Evolutionary conservation across 2,329 filamentous ascomycete genomes (phyloP).

Genomic region (Aspergillus sp.): DNA sequence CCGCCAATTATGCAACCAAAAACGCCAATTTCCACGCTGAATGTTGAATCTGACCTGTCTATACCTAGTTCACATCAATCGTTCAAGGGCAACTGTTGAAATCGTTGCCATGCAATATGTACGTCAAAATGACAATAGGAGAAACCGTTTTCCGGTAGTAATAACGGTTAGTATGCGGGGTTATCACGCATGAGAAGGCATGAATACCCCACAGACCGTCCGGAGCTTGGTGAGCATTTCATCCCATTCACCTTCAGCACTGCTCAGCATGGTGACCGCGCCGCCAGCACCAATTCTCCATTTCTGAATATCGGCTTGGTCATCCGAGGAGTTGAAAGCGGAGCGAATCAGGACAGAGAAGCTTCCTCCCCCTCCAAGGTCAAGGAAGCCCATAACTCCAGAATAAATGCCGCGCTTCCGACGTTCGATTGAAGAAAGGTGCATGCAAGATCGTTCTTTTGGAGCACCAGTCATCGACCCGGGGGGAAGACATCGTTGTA

Average conservation of each 20-base stretch:
- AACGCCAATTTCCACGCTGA: conserved; percentile 21
- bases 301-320: conserved; percentile 30
- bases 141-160: not conserved
- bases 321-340: conserved; percentile 56
- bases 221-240: conserved; percentile 81
- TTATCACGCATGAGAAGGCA: conserved; percentile 19
- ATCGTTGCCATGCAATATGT: conserved; percentile 16
- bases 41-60: conserved; percentile 31
- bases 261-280: conserved; percentile 83
- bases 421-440: conserved; percentile 69
- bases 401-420: conserved; percentile 73
- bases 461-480: conserved; percentile 97
- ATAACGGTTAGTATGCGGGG: not conserved
- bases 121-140: not conserved
- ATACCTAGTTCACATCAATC: conserved; percentile 5
- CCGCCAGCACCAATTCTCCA: conserved; percentile 91
- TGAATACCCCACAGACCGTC: conserved; percentile 46
- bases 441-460: conserved; percentile 87
- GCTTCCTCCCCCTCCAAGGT: conserved; percentile 79
- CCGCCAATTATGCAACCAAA: not conserved
- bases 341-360: conserved; percentile 91
- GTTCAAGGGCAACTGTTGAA: conserved; percentile 30
- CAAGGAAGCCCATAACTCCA: conserved; percentile 86
- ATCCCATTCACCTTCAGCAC: conserved; percentile 75
- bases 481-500: conserved; percentile 76